A percentile compares a stretch with the other conserved stretches of the same genome.
Conservation (phyloP, 1,284 basidiomycete species). For the Albatrellus sp. region DNA sequence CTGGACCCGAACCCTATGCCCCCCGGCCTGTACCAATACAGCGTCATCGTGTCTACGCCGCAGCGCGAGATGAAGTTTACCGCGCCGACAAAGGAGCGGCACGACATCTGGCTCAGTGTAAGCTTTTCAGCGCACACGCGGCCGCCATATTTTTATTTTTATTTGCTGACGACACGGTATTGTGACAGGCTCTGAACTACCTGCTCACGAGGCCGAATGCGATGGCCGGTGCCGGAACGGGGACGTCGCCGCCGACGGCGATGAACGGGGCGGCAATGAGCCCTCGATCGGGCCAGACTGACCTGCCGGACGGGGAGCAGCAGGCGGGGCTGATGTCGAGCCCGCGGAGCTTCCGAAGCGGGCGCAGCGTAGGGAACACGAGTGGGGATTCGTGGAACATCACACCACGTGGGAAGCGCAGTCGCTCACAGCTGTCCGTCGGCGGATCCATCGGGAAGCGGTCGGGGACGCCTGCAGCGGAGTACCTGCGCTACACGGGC, state of each 20-base stretch:
- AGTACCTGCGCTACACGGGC: slow-evolving; percentile 61
- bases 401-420: slow-evolving; percentile 64
- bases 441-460: slow-evolving; percentile 70
- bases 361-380: slow-evolving; percentile 33
- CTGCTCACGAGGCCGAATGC: slow-evolving; percentile 61
- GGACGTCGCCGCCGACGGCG: no score
- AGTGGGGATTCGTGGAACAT: slow-evolving; percentile 54
- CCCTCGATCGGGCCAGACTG: slow-evolving; percentile 34
- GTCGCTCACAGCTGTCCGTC: slow-evolving; percentile 63
- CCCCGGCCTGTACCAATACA: slow-evolving; percentile 86
- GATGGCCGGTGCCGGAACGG: slow-evolving; percentile 21
- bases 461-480: slow-evolving; percentile 78
- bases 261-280: slow-evolving; percentile 30
- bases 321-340: slow-evolving; percentile 36
- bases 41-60: slow-evolving; percentile 85
- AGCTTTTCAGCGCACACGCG: no score
- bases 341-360: slow-evolving; percentile 60
- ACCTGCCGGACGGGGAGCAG: slow-evolving; percentile 33
- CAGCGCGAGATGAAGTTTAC: slow-evolving; percentile 98
- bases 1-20: slow-evolving; percentile 90
- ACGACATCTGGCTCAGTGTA: slow-evolving; percentile 93
- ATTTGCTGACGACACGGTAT: no score
- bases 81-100: slow-evolving; percentile 84
- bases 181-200: slow-evolving; percentile 72
- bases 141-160: no score